Conservation (phyloP, 1,284 basidiomycete genomes). For the Trametes polyzona region DNA sequence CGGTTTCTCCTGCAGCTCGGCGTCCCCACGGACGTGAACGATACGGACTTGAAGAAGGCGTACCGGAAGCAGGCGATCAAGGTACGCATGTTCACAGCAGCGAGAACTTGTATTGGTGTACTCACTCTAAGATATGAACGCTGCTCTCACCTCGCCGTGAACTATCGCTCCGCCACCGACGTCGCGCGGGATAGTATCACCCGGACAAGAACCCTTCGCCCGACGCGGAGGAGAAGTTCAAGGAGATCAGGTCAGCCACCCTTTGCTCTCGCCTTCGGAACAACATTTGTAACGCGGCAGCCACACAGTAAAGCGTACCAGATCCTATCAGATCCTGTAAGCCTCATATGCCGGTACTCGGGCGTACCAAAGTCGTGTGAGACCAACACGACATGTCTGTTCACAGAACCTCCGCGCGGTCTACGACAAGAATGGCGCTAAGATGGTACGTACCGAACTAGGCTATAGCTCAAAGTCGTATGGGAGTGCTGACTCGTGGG, state of each 20-base stretch:
- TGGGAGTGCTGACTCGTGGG: background rate
- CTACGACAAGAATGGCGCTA: conserved; percentile 95
- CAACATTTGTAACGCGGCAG: conserved; percentile 18
- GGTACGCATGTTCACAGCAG: conserved; percentile 46
- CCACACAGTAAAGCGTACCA: conserved; percentile 86
- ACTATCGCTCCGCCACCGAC: background rate
- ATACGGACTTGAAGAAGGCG: conserved; percentile 90
- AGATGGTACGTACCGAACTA: conserved; percentile 58
- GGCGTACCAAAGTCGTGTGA: conserved; percentile 16
- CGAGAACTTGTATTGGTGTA: background rate
- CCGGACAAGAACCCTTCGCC: conserved; percentile 91
- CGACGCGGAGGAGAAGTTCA: conserved; percentile 92
- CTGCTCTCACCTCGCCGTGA: no score
- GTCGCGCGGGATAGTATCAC: conserved; percentile 66
- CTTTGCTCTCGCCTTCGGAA: background rate
- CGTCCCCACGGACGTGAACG: conserved; percentile 55
- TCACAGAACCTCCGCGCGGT: conserved; percentile 83
- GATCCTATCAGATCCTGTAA: conserved; percentile 81
- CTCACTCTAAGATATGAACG: background rate
- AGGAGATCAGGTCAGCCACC: conserved; percentile 77
- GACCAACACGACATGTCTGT: conserved; percentile 27
- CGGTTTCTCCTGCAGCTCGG: conserved; percentile 40
- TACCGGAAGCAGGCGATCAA: conserved; percentile 96
- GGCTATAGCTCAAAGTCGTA: background rate
- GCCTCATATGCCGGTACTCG: conserved; percentile 44